Base-by-base conservation (phyloP, 2,329 filamentous ascomycete genomes). In the Phoma sp. region DNA sequence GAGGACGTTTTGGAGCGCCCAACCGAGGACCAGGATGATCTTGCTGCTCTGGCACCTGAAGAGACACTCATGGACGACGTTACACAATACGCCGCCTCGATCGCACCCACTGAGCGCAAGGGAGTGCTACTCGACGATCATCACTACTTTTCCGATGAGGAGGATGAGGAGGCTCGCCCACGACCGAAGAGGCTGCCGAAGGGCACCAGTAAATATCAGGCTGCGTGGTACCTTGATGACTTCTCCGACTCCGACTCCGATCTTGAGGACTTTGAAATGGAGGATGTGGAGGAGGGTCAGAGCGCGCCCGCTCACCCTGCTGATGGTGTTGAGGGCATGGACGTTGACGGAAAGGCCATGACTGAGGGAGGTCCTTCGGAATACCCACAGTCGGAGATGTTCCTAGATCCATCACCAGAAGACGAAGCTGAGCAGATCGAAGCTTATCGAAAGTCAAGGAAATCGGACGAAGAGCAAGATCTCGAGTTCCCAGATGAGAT, bases 401-500 rank as follows among this genome's bases (percentile, higher is more conserved):
- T 98, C 77, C 77, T 92, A 6, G 91, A 91, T 70, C 85, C 82
- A 19, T 85, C 86, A 46, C 91, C 89, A 1, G 88, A 96, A 66
- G 92, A 97, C 60, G 92, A 96, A 69, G 89, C 90, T 2, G 84
- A 88, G 65, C 88, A 96, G 71, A 82, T 99, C 36, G 90, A 87
- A 51, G 89, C 89, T 39, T 99, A 92, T 77, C 87, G 95, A 35
- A 83, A 85, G 46, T 87, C 87, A 61, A 91, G 92, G 69, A 86
- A 87, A 46, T 87, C 87, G 22, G 94, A 97, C 64, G 91, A 87
- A 4, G 85, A 93, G 44, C 93, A 98, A 13, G 95, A 99, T 74
- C 85, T 90, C 50, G 94, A 98, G 74, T 99, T 98, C 75, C 95
- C 95, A 0, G 95, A 99, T 63, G 95, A 99, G 76, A 95, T 99